Evolutionary conservation across 2,329 filamentous ascomycete species (phyloP).

Genomic region (Chaetomiaceae sp.): DNA sequence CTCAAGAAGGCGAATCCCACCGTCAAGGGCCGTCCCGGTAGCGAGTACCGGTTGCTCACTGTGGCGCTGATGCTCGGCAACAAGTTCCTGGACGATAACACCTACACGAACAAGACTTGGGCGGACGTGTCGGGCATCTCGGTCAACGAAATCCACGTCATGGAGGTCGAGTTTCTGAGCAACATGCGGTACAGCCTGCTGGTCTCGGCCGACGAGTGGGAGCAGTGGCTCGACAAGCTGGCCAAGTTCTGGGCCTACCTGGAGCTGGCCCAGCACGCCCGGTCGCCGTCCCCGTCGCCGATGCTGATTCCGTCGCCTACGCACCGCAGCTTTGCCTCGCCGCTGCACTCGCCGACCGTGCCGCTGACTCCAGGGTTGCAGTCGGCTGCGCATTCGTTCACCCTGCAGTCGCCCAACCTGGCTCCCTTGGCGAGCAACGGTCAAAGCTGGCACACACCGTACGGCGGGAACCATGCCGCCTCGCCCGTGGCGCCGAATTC

Average conservation of each 20-base stretch:
- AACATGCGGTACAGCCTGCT: constrained; percentile 95
- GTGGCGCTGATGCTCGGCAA: constrained; percentile 97
- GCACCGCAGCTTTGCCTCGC: constrained; percentile 39
- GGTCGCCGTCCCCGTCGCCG: constrained; percentile 37
- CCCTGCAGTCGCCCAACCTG: constrained; percentile 40
- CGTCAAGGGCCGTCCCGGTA: constrained; percentile 87
- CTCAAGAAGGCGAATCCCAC: constrained; percentile 85
- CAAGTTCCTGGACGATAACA: constrained; percentile 98
- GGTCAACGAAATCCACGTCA: constrained; percentile 93
- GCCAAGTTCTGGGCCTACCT: constrained; percentile 80
- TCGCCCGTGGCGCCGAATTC: constrained; percentile 49
- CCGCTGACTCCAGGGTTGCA: constrained; percentile 33
- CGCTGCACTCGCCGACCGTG: constrained; percentile 47
- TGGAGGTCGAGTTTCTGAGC: constrained; percentile 99
- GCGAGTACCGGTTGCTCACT: constrained; percentile 87
- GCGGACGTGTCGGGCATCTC: constrained; percentile 93
- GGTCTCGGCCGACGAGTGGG: constrained; percentile 82
- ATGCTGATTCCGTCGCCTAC: constrained; percentile 40
- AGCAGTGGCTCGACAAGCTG: constrained; percentile 78
- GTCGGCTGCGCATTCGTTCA: constrained; percentile 33
- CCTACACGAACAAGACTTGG: constrained; percentile 99
- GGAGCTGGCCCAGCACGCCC: constrained; percentile 52
- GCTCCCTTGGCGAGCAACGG: constrained; percentile 25
- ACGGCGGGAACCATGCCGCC: constrained; percentile 27
- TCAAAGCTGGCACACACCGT: constrained; percentile 36